Conservation (phyloP, 208 protist species). For the Strigomonas galati region DNA sequence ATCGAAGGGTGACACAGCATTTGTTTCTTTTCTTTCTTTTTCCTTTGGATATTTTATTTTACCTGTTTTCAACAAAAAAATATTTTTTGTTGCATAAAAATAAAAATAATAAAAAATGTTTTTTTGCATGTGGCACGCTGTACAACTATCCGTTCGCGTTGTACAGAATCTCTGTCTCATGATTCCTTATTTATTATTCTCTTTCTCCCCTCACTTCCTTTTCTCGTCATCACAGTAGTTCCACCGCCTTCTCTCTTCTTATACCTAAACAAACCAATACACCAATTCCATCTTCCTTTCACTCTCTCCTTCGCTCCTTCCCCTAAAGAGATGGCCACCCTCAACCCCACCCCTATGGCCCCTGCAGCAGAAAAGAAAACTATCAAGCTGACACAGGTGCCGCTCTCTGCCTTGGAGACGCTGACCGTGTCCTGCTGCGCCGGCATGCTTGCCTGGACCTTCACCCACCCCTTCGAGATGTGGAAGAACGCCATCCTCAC, state of each 20-base stretch:
- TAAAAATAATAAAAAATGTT: neutral
- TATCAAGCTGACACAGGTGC: neutral
- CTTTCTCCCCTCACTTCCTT: constrained; percentile 6
- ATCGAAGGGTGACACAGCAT: neutral
- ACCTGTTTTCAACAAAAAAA: too few relatives aligned
- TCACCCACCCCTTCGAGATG: constrained; percentile 92
- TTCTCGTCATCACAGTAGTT: constrained; percentile 5
- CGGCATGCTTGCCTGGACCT: constrained; percentile 85
- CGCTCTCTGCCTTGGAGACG: constrained; percentile 38
- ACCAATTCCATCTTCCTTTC: neutral
- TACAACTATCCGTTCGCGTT: neutral
- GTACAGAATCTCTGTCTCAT: neutral
- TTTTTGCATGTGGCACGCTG: neutral
- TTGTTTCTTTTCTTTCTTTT: neutral
- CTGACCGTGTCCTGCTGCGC: constrained; percentile 72
- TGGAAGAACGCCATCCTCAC: constrained; percentile 91
- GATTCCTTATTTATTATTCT: constrained; percentile 6
- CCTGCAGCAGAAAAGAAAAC: neutral
- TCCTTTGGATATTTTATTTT: neutral
- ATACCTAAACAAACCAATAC: neutral
- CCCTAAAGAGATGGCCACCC: neutral
- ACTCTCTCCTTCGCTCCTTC: neutral
- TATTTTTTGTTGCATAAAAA: neutral
- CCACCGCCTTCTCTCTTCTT: neutral
- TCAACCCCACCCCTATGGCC: neutral